Percentiles rank a stretch among this genome's conserved stretches.
phyloP scores from a whole-genome alignment of 495 filamentous ascomycete species.

The Immersiella caudata region DNA sequence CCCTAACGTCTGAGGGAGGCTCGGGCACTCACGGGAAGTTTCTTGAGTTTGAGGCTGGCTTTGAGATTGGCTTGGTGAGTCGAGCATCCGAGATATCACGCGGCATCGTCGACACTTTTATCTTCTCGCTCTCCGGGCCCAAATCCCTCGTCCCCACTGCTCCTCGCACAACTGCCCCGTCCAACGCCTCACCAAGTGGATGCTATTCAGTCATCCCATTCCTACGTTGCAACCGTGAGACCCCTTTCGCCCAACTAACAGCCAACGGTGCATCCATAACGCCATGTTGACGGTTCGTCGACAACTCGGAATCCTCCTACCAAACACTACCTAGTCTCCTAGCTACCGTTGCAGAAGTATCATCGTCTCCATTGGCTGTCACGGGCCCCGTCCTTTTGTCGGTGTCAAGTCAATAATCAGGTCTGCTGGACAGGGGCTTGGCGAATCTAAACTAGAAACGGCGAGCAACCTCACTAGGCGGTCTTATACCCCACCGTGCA shows the following conservation, averaged over 20 bases:
- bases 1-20: not conserved
- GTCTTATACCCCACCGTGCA: too few relatives aligned
- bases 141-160: too few relatives aligned
- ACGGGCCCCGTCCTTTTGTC: not conserved
- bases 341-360: not conserved
- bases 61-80: not conserved
- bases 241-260: not conserved
- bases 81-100: not conserved
- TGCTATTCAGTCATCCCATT: not conserved
- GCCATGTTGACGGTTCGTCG: not conserved
- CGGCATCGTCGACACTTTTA: not conserved
- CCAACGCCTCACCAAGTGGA: not conserved
- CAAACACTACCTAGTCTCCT: not conserved
- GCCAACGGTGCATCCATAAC: too few relatives aligned
- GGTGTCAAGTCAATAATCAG: not conserved
- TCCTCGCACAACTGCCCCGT: too few relatives aligned
- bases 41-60: not conserved
- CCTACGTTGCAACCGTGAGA: not conserved
- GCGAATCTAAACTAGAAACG: not conserved
- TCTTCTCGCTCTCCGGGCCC: not conserved
- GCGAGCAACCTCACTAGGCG: not conserved
- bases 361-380: not conserved
- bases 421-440: not conserved
- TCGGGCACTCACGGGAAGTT: not conserved
- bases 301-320: not conserved